Evolutionary conservation across 371 early-diverging fungal species (phyloP).

Genomic region (Apophysomyces ossiformis): DNA sequence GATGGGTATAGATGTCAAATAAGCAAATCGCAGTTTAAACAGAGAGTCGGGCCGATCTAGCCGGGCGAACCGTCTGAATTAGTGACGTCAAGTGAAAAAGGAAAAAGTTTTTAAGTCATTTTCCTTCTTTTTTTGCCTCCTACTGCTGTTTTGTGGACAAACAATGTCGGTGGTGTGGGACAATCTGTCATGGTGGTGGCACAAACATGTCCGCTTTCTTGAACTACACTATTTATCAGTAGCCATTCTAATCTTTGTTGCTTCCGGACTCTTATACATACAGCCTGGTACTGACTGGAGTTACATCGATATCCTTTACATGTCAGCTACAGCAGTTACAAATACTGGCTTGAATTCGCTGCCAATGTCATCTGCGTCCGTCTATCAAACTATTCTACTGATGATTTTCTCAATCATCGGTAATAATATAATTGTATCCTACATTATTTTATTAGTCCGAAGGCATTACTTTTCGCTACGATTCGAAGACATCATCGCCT

Average conservation of each 20-base stretch:
- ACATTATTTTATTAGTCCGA: constrained; percentile 40
- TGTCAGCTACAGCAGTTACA: constrained; percentile 42
- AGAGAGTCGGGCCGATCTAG: too few relatives aligned
- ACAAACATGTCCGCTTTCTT: constrained; percentile 46
- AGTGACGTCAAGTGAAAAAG: too few relatives aligned
- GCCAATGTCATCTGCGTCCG: constrained; percentile 34
- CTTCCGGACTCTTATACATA: constrained; percentile 39
- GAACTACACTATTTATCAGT: constrained; percentile 52
- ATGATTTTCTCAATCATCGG: constrained; percentile 38
- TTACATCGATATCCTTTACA: constrained; percentile 50
- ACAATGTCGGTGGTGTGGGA: background rate
- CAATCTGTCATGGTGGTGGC: constrained; percentile 23
- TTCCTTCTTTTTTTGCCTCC: too few relatives aligned
- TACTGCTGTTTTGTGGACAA: too few relatives aligned
- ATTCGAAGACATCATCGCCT: constrained; percentile 48
- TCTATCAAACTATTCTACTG: constrained; percentile 34
- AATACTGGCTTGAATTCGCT: constrained; percentile 50
- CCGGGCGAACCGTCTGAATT: too few relatives aligned
- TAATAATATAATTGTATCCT: constrained; percentile 41
- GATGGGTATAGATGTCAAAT: too few relatives aligned
- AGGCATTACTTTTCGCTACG: constrained; percentile 50
- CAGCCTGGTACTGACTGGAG: constrained; percentile 39
- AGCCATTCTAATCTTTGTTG: constrained; percentile 28
- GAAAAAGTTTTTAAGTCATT: too few relatives aligned
- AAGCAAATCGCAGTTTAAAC: too few relatives aligned